Base-by-base conservation (phyloP, 495 filamentous ascomycete species). In the Penicillium angulare region DNA sequence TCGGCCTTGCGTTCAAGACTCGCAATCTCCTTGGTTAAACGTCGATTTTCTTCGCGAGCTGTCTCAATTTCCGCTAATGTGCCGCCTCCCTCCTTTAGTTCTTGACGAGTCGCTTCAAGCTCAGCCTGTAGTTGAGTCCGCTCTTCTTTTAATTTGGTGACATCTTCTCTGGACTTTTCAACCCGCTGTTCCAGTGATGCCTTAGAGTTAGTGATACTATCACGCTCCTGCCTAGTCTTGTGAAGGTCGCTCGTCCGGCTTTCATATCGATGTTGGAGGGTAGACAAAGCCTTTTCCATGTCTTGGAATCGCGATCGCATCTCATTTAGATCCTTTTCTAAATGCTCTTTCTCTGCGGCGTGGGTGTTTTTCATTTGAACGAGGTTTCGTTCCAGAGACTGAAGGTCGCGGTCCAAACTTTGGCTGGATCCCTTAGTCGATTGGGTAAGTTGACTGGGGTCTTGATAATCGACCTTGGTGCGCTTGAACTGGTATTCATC, bases 51-150 rank as follows among this genome's bases (percentile, higher is more conserved):
- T 57, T 78, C 67, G 52, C 76, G 58, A 56, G 64, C 57, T 49
- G 59, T 47, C 61, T 78, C 82, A 1, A 82, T 41, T 29, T 76
- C 77, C 18, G 74, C 78, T 8, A 77, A 39, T 7, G 71, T 71
- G 2, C 82, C 79, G 3, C 74, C 76, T 9, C 78, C 79, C 29
- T 61, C 50, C 49, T 75, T 68, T 13, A 87, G 63, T 2, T 68
- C 60, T 20, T 72, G 63, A 33, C 75, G 71, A 7, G 76, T 69
- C 13, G 75, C 66, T 24, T 73, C 61, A 9, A 87, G 68, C 6
- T 83, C 74, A 8, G 67, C 61, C 42, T 79, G 58, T 9, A 86
- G 63, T 3, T 61, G 57, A 7, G 64, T 69, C 6, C 73, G 74
- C 44, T 79, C 74, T 31, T 78, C 71, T 48, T 79, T 81, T 8